phyloP scores from a whole-genome alignment of 441 rosid species.

The Rhodomyrtus psidioides region DNA sequence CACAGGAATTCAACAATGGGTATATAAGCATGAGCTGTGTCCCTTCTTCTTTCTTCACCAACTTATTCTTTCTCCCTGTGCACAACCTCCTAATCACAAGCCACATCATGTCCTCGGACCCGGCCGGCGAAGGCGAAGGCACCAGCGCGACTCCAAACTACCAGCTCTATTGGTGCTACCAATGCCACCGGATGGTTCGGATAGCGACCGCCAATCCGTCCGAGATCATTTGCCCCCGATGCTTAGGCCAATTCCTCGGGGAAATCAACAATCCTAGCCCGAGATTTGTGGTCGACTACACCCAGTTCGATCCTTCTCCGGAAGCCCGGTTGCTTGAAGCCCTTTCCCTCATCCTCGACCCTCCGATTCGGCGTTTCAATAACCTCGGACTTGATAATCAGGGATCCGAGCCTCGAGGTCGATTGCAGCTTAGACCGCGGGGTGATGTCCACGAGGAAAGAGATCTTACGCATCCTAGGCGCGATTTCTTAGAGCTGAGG shows the following conservation, averaged over 20 bases:
- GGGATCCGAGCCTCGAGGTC: conserved; percentile 20
- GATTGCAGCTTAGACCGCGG: conserved; percentile 19
- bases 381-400: neutral
- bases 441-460: neutral
- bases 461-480: neutral
- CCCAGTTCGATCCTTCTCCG: conserved; percentile 62
- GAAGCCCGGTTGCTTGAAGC: conserved; percentile 73
- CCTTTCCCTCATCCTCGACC: conserved; percentile 56
- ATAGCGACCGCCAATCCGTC: conserved; percentile 32
- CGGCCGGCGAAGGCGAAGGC: conserved; percentile 24
- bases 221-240: conserved; percentile 49
- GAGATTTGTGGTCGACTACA: conserved; percentile 35
- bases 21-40: neutral
- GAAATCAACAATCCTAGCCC: conserved; percentile 46
- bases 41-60: neutral
- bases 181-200: conserved; percentile 49
- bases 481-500: neutral
- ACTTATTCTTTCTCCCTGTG: neutral
- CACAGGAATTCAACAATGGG: neutral
- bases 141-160: neutral
- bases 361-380: conserved; percentile 28
- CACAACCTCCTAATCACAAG: neutral
- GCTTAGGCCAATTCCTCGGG: conserved; percentile 41
- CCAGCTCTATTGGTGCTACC: conserved; percentile 79
- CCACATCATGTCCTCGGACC: conserved; percentile 37